Percentiles rank a stretch among this genome's conserved stretches.
These are phyloP conservation scores for Crucibulum parvulum DNA, from an alignment of 1,284 basidiomycete species.

Conservation along the genomic window DNA sequence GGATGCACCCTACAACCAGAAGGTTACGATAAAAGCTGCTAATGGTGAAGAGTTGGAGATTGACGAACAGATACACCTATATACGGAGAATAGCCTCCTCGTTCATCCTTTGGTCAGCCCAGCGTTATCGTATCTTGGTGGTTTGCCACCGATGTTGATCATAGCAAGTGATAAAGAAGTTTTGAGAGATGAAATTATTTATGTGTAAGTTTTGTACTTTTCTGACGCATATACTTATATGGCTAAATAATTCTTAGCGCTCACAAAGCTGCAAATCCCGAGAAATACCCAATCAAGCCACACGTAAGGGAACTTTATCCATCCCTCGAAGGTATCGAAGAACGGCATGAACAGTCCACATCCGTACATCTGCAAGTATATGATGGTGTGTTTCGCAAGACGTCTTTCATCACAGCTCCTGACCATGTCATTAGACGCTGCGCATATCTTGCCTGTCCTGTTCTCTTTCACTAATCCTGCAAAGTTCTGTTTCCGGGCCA, in stretches of 20 bases:
- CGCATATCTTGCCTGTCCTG: constrained; percentile 79
- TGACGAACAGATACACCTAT: constrained; percentile 85
- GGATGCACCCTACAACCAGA: constrained; percentile 44
- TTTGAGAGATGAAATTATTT: constrained; percentile 91
- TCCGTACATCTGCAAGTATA: constrained; percentile 92
- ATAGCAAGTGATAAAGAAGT: constrained; percentile 93
- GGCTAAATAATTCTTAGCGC: constrained; percentile 58
- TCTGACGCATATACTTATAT: not conserved
- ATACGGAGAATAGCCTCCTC: constrained; percentile 86
- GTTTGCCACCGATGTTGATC: constrained; percentile 87
- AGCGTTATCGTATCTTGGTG: constrained; percentile 85
- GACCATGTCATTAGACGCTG: constrained; percentile 55
- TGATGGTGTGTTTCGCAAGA: constrained; percentile 57
- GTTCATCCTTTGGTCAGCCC: constrained; percentile 90
- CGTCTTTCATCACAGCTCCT: not conserved
- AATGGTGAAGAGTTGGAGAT: constrained; percentile 62
- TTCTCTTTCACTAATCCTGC: constrained; percentile 87
- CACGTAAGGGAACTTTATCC: constrained; percentile 71
- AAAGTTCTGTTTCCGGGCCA: constrained; percentile 79
- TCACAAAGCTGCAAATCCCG: constrained; percentile 91
- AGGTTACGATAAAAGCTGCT: constrained; percentile 46
- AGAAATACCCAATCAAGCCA: constrained; percentile 71
- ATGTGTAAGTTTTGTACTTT: constrained; percentile 60
- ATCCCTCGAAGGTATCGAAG: constrained; percentile 68
- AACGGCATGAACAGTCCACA: constrained; percentile 66